Evolutionary conservation across 2,329 filamentous ascomycete species (phyloP).

Genomic region (Aaosphaeria arxii): DNA sequence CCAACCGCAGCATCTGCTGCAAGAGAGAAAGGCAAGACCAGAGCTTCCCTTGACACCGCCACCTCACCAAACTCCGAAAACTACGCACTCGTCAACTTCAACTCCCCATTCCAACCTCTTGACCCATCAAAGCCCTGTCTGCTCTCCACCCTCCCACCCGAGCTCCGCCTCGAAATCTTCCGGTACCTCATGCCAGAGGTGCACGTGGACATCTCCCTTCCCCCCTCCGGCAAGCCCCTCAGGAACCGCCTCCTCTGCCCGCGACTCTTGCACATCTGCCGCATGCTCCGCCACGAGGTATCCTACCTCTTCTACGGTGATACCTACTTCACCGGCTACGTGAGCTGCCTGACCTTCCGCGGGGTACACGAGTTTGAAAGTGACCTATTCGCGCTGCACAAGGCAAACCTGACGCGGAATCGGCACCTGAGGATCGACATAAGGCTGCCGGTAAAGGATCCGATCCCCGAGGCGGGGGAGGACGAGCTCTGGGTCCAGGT

Average conservation of each 20-base stretch:
- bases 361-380: slow-evolving; percentile 12
- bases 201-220: background rate
- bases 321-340: slow-evolving; percentile 12
- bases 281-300: slow-evolving; percentile 25
- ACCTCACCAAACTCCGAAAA: background rate
- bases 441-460: background rate
- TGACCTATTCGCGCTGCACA: slow-evolving; percentile 12
- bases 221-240: background rate
- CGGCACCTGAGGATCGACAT: slow-evolving; percentile 6
- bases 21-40: background rate
- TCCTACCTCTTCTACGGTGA: slow-evolving; percentile 22
- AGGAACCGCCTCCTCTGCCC: slow-evolving; percentile 5
- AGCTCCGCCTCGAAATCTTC: slow-evolving; percentile 18
- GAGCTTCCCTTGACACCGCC: background rate
- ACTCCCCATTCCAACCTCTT: slow-evolving; percentile 1
- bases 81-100: background rate
- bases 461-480: background rate
- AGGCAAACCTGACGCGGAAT: slow-evolving; percentile 14
- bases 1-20: background rate
- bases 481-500: background rate
- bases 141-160: slow-evolving; percentile 17
- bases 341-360: slow-evolving; percentile 16
- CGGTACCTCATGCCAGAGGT: slow-evolving; percentile 5
- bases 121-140: slow-evolving; percentile 11
- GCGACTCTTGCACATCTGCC: slow-evolving; percentile 15